These are phyloP conservation scores for Boletus edulis DNA, from an alignment of 768 basidiomycete species.

Conservation along the genomic window DNA sequence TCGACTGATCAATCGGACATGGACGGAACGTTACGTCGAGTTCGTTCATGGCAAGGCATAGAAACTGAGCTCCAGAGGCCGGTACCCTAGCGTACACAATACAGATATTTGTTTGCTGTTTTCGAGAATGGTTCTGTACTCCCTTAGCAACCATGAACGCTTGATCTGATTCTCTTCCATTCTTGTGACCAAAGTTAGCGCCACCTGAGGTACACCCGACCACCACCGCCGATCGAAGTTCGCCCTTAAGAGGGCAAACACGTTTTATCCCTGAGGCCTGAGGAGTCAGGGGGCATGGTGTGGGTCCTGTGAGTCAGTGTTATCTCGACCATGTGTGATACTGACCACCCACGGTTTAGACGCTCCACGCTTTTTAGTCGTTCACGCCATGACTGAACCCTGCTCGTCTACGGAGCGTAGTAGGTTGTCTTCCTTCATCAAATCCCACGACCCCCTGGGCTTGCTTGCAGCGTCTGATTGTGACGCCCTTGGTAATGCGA, in stretches of 20 bases:
- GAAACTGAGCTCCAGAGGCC: neutral
- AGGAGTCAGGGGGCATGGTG: neutral
- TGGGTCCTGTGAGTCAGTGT: neutral
- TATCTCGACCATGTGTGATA: neutral
- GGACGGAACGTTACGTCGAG: slow-evolving; percentile 29
- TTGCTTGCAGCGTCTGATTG: slow-evolving; percentile 17
- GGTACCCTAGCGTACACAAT: neutral
- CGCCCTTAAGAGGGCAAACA: slow-evolving; percentile 1
- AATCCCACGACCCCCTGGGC: slow-evolving; percentile 17
- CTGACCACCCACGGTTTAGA: neutral
- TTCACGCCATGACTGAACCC: slow-evolving; percentile 8
- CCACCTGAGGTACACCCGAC: neutral
- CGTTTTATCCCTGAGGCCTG: slow-evolving; percentile 8
- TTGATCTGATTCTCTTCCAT: neutral
- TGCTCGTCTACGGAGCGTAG: neutral
- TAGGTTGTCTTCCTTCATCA: slow-evolving; percentile 13
- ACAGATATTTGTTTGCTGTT: neutral
- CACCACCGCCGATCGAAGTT: neutral
- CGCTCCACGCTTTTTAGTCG: neutral
- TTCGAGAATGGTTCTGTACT: neutral
- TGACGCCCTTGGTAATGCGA: slow-evolving; percentile 11
- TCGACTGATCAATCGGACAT: slow-evolving; percentile 19
- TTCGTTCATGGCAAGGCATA: slow-evolving; percentile 11
- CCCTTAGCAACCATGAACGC: neutral
- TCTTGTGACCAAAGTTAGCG: neutral